Evolutionary conservation across 2,329 filamentous ascomycete species (phyloP), one percentile per base, ranked within the genome.

Genomic region (Arthroderma sp.): DNA sequence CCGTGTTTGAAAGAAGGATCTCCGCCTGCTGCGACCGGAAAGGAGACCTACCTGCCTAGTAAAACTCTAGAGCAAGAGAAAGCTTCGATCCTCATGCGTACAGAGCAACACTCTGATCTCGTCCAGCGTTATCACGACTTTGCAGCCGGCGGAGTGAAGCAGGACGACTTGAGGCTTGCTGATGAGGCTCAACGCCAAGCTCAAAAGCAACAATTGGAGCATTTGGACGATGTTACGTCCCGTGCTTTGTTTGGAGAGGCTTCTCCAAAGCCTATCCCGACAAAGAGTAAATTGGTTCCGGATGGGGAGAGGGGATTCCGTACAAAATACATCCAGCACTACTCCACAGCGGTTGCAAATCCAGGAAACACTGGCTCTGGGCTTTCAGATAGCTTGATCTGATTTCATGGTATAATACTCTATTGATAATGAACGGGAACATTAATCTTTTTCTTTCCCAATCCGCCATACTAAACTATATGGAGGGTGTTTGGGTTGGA

Each of bases 71-170:
- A 22, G 15, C 15, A 22, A 22, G 15, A 6, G 22, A 27, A 27
- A 4, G 29, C 8, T 27, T 40, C 11, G 10, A 22, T 2, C 31
- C 11, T 11, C 2, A 11, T 22, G 9, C 15, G 15, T 22, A 32
- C 43, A n/a, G 34, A 31, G 3, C 39, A 48, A 28, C 51, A 53
- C 29, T 36, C 44, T 8, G 43, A 44, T n/a, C 36, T 50, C n/a
- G 40, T 47, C 10, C 42, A 52, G 27, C 43, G 43, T 8, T 63
- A 61, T 40, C 53, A 55, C 9, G 52, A 53, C 1, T 61, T 56
- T 48, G 60, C 57, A 2, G 56, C 56, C 11, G 59, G 58, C 6
- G 58, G 56, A 6, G 59, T 56, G n/a, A 56, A 55, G 36, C 48
- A 57, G 34, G 50, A 48, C 11, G 61, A 63, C 45, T 53, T 46